These are phyloP conservation scores for Venturia nashicola DNA, from an alignment of 2,329 filamentous ascomycete species.

Conservation along the genomic window DNA sequence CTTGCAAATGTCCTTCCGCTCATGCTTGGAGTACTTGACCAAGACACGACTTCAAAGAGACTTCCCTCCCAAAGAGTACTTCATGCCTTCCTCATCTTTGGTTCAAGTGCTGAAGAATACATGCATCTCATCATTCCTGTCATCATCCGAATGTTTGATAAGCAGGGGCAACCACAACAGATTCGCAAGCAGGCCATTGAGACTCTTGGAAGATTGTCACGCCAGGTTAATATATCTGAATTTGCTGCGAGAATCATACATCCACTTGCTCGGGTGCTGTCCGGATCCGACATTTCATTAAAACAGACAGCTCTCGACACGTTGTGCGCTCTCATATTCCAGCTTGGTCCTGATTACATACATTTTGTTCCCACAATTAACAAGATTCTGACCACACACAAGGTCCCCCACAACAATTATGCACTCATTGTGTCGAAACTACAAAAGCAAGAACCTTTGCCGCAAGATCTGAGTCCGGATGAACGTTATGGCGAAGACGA, in stretches of 20 bases:
- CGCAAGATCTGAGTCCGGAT: slow-evolving; percentile 84
- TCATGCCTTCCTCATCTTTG: slow-evolving; percentile 92
- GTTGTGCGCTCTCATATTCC: slow-evolving; percentile 87
- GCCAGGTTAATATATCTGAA: slow-evolving; percentile 94
- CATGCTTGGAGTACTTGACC: slow-evolving; percentile 89
- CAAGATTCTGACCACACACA: slow-evolving; percentile 65
- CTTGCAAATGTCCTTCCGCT: slow-evolving; percentile 77
- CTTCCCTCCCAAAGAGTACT: slow-evolving; percentile 79
- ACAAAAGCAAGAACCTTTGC: slow-evolving; percentile 88
- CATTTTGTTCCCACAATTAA: slow-evolving; percentile 92
- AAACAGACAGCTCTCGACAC: slow-evolving; percentile 82
- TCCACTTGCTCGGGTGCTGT: slow-evolving; percentile 72
- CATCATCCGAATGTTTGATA: slow-evolving; percentile 89
- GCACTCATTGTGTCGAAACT: slow-evolving; percentile 85
- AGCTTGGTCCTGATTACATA: slow-evolving; percentile 87
- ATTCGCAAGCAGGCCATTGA: slow-evolving; percentile 86
- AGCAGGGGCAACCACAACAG: slow-evolving; percentile 63
- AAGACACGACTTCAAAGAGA: slow-evolving; percentile 64
- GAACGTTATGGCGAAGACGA: slow-evolving; percentile 64
- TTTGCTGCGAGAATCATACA: slow-evolving; percentile 96
- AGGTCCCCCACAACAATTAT: slow-evolving; percentile 83
- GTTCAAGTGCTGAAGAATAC: slow-evolving; percentile 90
- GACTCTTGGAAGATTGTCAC: slow-evolving; percentile 83
- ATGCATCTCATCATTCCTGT: slow-evolving; percentile 98
- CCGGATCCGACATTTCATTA: slow-evolving; percentile 57